phyloP scores from a whole-genome alignment of 495 filamentous ascomycete species.

The Massariosphaeria phaeospora region DNA sequence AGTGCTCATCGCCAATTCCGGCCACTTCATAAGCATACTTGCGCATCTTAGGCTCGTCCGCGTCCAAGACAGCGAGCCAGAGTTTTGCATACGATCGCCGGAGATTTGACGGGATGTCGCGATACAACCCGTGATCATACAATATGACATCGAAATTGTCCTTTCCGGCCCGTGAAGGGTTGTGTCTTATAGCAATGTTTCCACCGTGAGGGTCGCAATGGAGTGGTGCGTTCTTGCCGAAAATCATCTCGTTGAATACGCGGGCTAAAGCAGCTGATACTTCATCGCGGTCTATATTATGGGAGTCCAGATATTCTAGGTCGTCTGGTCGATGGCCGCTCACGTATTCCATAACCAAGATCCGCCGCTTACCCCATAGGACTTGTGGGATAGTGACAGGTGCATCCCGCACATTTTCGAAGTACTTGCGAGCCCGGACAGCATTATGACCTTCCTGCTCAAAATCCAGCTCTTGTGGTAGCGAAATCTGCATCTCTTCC shows the following conservation, averaged over 20 bases:
- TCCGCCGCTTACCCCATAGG: conserved; percentile 80
- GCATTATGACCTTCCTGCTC: conserved; percentile 81
- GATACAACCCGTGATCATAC: conserved; percentile 97
- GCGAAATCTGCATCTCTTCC: conserved; percentile 81
- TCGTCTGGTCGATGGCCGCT: conserved; percentile 85
- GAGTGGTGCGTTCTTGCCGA: conserved; percentile 79
- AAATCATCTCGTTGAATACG: conserved; percentile 99
- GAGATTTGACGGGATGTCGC: conserved; percentile 74
- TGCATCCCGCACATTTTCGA: conserved; percentile 59
- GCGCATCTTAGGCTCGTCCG: conserved; percentile 76
- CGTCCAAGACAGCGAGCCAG: conserved; percentile 93
- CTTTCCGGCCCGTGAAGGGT: conserved; percentile 51
- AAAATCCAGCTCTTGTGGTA: conserved; percentile 92
- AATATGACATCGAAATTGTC: conserved; percentile 92
- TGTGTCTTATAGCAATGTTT: conserved; percentile 88
- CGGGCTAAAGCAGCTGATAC: conserved; percentile 86
- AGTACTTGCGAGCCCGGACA: conserved; percentile 70
- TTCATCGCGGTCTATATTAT: conserved; percentile 89
- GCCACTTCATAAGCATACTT: conserved; percentile 85
- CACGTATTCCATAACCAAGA: conserved; percentile 93
- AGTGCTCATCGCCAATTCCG: conserved; percentile 84
- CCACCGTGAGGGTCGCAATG: conserved; percentile 98
- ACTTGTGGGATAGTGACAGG: conserved; percentile 89
- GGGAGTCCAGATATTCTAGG: conserved; percentile 74
- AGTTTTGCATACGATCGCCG: conserved; percentile 91